Percentiles rank a stretch among this genome's conserved stretches.
Conservation (phyloP, 2,329 filamentous ascomycete genomes). For the Penicillium sp. region DNA sequence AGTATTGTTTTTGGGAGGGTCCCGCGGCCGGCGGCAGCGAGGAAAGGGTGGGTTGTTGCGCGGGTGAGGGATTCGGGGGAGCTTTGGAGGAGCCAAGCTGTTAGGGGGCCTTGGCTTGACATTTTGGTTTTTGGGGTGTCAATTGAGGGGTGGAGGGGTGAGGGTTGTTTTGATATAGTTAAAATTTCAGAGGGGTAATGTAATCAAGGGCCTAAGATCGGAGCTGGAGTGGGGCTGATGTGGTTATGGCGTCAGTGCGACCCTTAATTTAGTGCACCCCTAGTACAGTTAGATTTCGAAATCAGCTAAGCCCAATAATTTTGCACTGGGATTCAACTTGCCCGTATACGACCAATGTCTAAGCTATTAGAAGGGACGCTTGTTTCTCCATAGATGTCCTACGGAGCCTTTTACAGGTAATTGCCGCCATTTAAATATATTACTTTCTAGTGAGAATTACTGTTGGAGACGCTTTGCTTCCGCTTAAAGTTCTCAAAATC, state of each 20-base stretch:
- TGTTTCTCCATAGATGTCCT: too few species aligned
- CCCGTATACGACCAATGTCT: too few species aligned
- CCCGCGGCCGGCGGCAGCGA: constrained; percentile 64
- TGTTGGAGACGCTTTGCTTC: too few species aligned
- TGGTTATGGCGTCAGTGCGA: constrained; percentile 20
- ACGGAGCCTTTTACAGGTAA: too few species aligned
- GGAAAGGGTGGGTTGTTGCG: constrained; percentile 68
- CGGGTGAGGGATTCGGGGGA: constrained; percentile 49
- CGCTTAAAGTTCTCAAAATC: too few species aligned
- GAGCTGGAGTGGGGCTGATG: constrained; percentile 12
- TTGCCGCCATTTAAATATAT: too few species aligned
- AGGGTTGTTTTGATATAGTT: background rate
- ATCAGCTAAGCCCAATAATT: too few species aligned
- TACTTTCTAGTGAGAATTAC: too few species aligned
- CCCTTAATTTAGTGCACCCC: too few species aligned
- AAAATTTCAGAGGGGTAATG: constrained; percentile 1
- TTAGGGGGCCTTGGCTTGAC: constrained; percentile 47
- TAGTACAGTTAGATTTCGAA: too few species aligned
- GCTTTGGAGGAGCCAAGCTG: constrained; percentile 56
- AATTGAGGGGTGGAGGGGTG: background rate
- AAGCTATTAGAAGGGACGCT: too few species aligned
- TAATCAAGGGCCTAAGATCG: background rate
- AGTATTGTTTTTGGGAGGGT: constrained; percentile 58
- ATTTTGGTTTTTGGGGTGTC: constrained; percentile 22
- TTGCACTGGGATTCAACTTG: too few species aligned